A percentile compares a stretch with the other conserved stretches of the same genome.
Evolutionary conservation across 129 eudicot species (phyloP).

Genomic region (Helianthus annuus): DNA sequence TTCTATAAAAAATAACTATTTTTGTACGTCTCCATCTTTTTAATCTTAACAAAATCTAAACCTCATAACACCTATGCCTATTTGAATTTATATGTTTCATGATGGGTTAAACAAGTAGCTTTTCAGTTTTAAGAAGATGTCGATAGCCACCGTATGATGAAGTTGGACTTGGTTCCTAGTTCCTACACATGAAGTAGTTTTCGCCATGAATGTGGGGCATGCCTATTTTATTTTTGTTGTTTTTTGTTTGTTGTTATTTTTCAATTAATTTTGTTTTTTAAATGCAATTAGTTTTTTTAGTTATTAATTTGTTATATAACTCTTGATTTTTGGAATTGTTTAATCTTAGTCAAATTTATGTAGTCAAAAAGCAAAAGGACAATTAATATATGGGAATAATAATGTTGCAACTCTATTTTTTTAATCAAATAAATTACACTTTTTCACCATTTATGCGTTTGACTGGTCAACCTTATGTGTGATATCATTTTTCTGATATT

Average conservation of each 20-base stretch:
- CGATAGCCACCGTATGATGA: too few species aligned
- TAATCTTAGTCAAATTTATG: not conserved
- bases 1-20: not conserved
- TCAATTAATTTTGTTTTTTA: not conserved
- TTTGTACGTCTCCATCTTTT: not conserved
- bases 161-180: too few species aligned
- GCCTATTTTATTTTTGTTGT: too few species aligned
- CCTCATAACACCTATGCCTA: too few species aligned
- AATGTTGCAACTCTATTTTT: not conserved
- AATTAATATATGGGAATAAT: not conserved
- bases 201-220: too few species aligned
- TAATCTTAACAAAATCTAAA: not conserved
- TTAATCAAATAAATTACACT: not conserved
- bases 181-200: too few species aligned
- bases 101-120: too few species aligned
- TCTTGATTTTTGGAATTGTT: not conserved
- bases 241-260: not conserved
- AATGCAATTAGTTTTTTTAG: not conserved
- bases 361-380: not conserved
- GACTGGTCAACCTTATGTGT: not conserved
- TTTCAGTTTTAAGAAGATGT: too few species aligned
- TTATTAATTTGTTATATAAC: not conserved
- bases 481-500: not conserved
- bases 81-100: too few species aligned
- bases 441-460: not conserved